These are phyloP conservation scores for Raphanus raphanistrum DNA, from an alignment of 345 rosid species.

Conservation along the genomic window DNA sequence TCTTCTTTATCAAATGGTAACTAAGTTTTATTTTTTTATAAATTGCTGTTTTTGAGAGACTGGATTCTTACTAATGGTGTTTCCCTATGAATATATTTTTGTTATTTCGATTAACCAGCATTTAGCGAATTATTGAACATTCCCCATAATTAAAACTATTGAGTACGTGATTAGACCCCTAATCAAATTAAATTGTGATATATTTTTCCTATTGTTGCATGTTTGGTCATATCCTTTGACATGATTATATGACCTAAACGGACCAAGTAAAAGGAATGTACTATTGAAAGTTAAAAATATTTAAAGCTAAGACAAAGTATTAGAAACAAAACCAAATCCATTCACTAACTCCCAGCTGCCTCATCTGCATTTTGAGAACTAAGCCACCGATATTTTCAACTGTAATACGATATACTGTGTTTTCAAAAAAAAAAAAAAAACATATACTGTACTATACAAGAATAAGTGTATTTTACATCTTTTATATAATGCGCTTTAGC, in stretches of 20 bases:
- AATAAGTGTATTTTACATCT: background rate
- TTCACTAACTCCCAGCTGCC: slow-evolving; percentile 10
- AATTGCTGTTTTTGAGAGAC: too few relatives aligned
- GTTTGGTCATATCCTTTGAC: slow-evolving; percentile 9
- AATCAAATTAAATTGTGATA: background rate
- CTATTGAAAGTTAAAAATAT: background rate
- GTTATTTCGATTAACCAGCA: too few relatives aligned
- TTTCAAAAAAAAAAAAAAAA: too few relatives aligned
- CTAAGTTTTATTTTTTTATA: too few relatives aligned
- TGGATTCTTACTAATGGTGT: too few relatives aligned
- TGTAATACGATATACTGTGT: background rate
- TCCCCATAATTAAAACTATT: background rate
- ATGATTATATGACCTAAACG: slow-evolving; percentile 5
- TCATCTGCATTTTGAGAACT: background rate
- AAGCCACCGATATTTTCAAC: background rate
- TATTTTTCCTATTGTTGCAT: background rate
- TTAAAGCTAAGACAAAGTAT: background rate
- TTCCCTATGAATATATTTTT: too few relatives aligned
- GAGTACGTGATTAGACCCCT: background rate
- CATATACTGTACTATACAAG: background rate
- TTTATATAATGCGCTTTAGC: background rate
- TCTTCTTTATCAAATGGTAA: too few relatives aligned
- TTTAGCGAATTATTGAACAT: background rate
- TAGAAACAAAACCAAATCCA: background rate
- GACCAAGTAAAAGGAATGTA: slow-evolving; percentile 3